Percentiles rank a stretch among this genome's conserved stretches.
Conservation (phyloP, 140 eudicot genomes). For the Oenanthe javanica region DNA sequence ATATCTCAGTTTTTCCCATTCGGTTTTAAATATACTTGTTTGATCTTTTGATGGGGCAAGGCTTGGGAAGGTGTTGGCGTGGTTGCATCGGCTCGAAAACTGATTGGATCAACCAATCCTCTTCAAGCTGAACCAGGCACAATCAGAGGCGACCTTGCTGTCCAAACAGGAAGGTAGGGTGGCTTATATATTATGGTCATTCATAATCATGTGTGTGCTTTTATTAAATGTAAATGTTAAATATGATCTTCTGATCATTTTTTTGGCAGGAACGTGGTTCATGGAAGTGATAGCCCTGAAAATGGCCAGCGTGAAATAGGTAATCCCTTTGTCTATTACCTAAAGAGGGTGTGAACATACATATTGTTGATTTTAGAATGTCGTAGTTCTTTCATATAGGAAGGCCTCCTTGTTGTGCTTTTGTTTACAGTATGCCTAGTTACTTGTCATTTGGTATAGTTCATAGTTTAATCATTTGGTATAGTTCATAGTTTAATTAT, state of each 20-base stretch:
- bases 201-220: neutral
- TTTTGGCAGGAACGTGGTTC: conserved; percentile 81
- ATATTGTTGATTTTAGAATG: neutral
- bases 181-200: neutral
- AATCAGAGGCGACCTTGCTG: conserved; percentile 93
- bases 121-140: conserved; percentile 98
- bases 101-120: conserved; percentile 93
- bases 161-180: conserved; percentile 90
- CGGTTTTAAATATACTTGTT: neutral
- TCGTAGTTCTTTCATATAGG: neutral
- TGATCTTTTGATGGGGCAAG: conserved; percentile 24
- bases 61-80: conserved; percentile 99
- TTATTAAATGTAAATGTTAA: neutral
- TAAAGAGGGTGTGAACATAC: conserved; percentile 3
- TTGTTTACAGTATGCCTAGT: neutral
- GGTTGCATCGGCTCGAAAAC: conserved; percentile 90
- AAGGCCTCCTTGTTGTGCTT: neutral
- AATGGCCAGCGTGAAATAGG: conserved; percentile 97
- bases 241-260: neutral
- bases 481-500: neutral
- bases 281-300: conserved; percentile 97
- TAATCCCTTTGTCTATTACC: conserved; percentile 17
- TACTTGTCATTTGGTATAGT: neutral
- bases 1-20: neutral
- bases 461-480: neutral